Evolutionary conservation across 1,139 yeast genomes (phyloP), one percentile per base, ranked within the genome.

Genomic region (Blastobotrys ciferrii): DNA sequence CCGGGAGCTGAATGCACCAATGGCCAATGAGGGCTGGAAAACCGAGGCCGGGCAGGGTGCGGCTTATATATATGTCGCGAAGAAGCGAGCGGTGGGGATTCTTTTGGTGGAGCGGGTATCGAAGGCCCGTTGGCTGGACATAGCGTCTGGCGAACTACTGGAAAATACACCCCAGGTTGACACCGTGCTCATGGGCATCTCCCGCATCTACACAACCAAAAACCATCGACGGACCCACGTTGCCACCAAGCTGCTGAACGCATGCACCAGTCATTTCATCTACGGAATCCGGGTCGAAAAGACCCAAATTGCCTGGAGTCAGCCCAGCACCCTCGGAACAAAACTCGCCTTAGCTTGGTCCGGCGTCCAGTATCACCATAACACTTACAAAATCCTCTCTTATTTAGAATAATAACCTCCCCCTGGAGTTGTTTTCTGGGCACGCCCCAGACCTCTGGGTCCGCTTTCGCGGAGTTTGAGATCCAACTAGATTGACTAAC

Each of bases 251-350:
- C 58, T 84, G 46, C 64, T 84, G 5, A 60, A 73, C 2, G 60
- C 69, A 1, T 75, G 79, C 0, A 58, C 71, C 39, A 56, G 59
- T 1, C 58, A 76, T 45, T 69, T 78, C 35, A 64, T 82, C 2
- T 82, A 81, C 59, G 89, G 89, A 0, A 58, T 76, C 39, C 50
- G 31, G 0, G 58, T 84, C 12, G 63, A 63, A 1, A 73, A 64
- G 48, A 52, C 50, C 3, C 73, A 78, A 48, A 66, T 84, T 1
- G 85, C 81, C 0, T 84, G 87, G 75, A 82, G 88, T 48, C 92
- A 84, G 62, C 91, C 91, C 0, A 80, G 86, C 55, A 74, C 72
- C 36, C 69, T 75, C 32, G 92, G 92, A 0, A 77, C 79, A 1
- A 65, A 70, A 42, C 68, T 84, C 33, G 86, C 89, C 2, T 39